These are phyloP conservation scores for Mallotus repandus DNA, from an alignment of 441 rosid genomes.

Conservation along the genomic window DNA sequence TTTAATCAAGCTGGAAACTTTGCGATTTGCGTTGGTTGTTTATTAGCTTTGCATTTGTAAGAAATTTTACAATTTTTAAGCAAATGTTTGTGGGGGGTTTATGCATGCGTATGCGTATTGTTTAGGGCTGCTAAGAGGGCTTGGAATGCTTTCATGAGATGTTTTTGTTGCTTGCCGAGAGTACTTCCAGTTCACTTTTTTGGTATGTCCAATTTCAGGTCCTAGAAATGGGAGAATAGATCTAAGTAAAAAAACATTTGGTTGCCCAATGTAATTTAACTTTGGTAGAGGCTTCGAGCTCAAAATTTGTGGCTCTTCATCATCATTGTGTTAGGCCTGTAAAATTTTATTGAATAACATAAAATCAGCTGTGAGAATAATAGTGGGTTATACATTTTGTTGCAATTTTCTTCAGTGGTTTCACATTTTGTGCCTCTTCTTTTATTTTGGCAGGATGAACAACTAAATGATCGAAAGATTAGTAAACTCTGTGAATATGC, in stretches of 20 bases:
- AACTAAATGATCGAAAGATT: conserved; percentile 66
- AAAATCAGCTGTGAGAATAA: background rate
- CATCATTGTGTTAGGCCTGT: background rate
- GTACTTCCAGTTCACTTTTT: background rate
- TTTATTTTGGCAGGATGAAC: conserved; percentile 56
- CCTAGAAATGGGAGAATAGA: background rate
- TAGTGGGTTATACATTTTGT: background rate
- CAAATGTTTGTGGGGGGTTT: background rate
- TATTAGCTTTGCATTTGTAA: background rate
- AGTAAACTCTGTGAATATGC: conserved; percentile 85
- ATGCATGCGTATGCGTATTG: background rate
- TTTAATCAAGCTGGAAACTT: background rate
- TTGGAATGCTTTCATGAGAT: background rate
- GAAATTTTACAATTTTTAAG: background rate
- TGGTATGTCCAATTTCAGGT: background rate
- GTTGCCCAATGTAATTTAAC: background rate
- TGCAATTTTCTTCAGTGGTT: background rate
- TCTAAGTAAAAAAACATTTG: background rate
- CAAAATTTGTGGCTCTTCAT: background rate
- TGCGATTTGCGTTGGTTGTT: background rate
- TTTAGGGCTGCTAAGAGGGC: background rate
- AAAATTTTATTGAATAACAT: background rate
- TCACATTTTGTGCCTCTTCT: background rate
- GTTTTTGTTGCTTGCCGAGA: background rate
- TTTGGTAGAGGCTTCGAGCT: background rate